phyloP scores from a whole-genome alignment of 306 rosid genomes.

The Quercus berberidifolia region DNA sequence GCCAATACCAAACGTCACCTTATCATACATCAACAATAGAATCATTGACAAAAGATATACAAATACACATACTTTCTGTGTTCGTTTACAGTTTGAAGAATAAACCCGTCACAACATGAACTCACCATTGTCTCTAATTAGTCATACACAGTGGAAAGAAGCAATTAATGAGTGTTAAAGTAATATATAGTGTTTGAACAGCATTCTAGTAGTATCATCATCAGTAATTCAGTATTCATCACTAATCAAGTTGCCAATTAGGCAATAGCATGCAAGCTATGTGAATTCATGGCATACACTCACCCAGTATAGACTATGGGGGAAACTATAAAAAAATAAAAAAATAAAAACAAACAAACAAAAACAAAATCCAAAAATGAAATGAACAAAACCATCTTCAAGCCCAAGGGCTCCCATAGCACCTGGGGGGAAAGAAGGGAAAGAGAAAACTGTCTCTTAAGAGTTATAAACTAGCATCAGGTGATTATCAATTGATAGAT shows the following conservation, averaged over 20 bases:
- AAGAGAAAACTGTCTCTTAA: not conserved
- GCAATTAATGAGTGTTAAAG: not conserved
- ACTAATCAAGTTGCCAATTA: not conserved
- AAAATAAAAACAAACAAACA: not conserved
- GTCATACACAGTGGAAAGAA: not conserved
- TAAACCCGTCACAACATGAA: not conserved
- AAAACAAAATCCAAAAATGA: not conserved
- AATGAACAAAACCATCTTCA: not conserved
- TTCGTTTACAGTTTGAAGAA: not conserved
- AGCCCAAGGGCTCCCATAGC: not conserved
- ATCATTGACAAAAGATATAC: not conserved
- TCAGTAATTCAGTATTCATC: no score
- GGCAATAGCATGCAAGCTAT: not conserved
- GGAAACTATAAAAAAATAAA: not conserved
- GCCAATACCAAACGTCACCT: no score
- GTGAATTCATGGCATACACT: not conserved
- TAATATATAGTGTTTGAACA: not conserved
- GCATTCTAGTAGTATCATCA: not conserved
- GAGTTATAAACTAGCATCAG: not conserved
- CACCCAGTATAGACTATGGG: not conserved
- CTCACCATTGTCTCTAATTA: not conserved
- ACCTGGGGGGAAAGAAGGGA: not conserved
- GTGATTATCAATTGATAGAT: not conserved
- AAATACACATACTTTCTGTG: not conserved
- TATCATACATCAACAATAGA: no score